These are phyloP conservation scores for Tylopilus sp. DNA, from an alignment of 768 basidiomycete species.

Conservation along the genomic window DNA sequence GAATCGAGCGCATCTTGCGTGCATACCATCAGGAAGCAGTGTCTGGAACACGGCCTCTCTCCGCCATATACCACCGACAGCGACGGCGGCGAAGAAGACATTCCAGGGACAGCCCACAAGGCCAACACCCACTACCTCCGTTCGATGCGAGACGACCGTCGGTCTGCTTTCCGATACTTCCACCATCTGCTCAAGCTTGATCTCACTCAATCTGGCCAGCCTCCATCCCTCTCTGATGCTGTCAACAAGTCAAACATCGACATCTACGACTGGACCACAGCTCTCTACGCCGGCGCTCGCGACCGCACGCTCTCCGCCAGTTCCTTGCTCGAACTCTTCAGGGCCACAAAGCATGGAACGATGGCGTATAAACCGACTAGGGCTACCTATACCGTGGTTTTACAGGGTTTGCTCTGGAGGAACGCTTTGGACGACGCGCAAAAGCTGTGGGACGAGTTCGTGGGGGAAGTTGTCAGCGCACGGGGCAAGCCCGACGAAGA, in stretches of 20 bases:
- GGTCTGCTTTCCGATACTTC: constrained; percentile 49
- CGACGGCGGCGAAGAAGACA: background rate
- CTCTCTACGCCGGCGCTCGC: constrained; percentile 42
- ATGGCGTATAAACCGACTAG: constrained; percentile 38
- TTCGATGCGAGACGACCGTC: constrained; percentile 37
- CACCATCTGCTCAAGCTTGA: constrained; percentile 33
- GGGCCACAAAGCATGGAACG: constrained; percentile 27
- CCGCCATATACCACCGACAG: constrained; percentile 21
- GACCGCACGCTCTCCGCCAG: constrained; percentile 34
- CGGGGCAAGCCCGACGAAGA: background rate
- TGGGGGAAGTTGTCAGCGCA: constrained; percentile 10
- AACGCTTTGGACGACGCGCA: constrained; percentile 39
- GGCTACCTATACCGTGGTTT: constrained; percentile 50
- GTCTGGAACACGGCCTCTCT: constrained; percentile 11
- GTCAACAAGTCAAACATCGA: constrained; percentile 33
- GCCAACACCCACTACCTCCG: constrained; percentile 45
- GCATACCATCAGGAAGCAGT: constrained; percentile 35
- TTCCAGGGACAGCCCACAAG: constrained; percentile 27
- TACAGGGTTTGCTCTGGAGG: constrained; percentile 51
- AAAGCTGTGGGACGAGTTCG: constrained; percentile 42
- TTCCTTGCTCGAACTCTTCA: constrained; percentile 38
- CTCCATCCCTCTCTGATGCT: background rate
- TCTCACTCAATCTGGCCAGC: constrained; percentile 9
- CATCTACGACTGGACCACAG: constrained; percentile 46
- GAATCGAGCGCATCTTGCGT: constrained; percentile 41